A percentile compares a stretch with the other conserved stretches of the same genome.
phyloP scores from a whole-genome alignment of 2,329 filamentous ascomycete species.

The Aspergillus piperis region DNA sequence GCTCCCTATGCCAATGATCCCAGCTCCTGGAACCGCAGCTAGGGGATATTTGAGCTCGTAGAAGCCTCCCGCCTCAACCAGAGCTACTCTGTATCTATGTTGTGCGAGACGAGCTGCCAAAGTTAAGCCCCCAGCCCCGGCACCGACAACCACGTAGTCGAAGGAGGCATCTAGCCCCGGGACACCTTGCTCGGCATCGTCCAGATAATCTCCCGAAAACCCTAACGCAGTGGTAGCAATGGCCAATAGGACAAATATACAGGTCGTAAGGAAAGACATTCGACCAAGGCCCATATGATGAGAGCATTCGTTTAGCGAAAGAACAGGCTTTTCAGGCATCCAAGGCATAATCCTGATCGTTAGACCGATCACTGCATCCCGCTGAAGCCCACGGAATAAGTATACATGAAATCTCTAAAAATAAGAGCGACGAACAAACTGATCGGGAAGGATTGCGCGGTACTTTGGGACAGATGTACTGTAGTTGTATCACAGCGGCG shows the following conservation, averaged over 20 bases:
- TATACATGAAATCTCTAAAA: neutral
- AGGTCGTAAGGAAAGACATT: neutral
- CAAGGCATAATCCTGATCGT: neutral
- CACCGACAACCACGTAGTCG: conserved; percentile 38
- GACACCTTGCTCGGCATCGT: conserved; percentile 4
- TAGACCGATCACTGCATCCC: neutral
- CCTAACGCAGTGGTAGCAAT: neutral
- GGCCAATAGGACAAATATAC: neutral
- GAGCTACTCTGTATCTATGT: conserved; percentile 43
- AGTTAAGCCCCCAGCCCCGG: conserved; percentile 41
- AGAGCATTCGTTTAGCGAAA: neutral
- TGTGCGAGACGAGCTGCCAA: conserved; percentile 57
- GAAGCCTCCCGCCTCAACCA: conserved; percentile 47
- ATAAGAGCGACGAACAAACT: neutral
- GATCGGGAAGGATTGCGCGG: neutral
- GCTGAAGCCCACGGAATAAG: neutral
- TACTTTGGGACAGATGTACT: neutral
- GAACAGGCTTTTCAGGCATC: neutral
- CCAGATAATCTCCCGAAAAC: neutral
- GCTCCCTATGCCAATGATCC: conserved; percentile 25
- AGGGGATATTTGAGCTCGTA: conserved; percentile 58
- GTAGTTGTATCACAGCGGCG: neutral
- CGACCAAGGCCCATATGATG: neutral
- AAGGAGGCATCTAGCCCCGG: conserved; percentile 21
- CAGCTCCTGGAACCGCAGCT: conserved; percentile 46